These are phyloP conservation scores for Solanum boliviense DNA, from an alignment of 257 asterid species.

Conservation along the genomic window DNA sequence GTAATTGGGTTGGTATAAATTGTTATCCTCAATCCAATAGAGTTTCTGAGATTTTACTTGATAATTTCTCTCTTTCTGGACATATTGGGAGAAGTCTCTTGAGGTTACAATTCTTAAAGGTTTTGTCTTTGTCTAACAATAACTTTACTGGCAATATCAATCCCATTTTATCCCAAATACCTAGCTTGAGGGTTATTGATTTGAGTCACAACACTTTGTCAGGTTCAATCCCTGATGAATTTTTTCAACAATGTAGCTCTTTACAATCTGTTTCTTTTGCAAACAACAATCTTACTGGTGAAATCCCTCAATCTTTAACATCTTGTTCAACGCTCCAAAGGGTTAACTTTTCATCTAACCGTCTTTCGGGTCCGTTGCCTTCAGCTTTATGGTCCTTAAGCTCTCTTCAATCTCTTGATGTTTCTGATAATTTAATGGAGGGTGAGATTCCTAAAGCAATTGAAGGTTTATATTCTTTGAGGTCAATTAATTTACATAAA, in stretches of 20 bases:
- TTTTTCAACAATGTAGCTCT: conserved; percentile 54
- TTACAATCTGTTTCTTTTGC: conserved; percentile 52
- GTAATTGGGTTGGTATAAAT: conserved; percentile 64
- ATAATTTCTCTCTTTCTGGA: conserved; percentile 57
- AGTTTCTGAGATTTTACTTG: conserved; percentile 52
- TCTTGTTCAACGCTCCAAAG: conserved; percentile 46
- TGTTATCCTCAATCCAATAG: conserved; percentile 46
- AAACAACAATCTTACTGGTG: conserved; percentile 56
- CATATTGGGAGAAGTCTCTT: conserved; percentile 53
- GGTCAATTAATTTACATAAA: conserved; percentile 30
- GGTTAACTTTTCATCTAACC: conserved; percentile 53
- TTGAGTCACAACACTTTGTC: conserved; percentile 43
- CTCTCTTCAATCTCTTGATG: conserved; percentile 45
- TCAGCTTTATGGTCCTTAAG: conserved; percentile 42
- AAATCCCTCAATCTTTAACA: conserved; percentile 39
- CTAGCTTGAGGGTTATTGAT: conserved; percentile 38
- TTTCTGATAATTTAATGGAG: conserved; percentile 52
- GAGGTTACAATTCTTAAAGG: conserved; percentile 35
- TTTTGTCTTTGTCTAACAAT: conserved; percentile 48
- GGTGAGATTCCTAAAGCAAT: conserved; percentile 61
- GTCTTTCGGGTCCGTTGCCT: conserved; percentile 48
- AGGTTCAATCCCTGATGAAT: conserved; percentile 44
- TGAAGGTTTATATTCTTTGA: conserved; percentile 32
- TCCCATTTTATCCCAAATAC: conserved; percentile 43
- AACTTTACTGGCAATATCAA: conserved; percentile 50